Evolutionary conservation across 805 yeast species (phyloP).

Genomic region (Suhomyces sp.): DNA sequence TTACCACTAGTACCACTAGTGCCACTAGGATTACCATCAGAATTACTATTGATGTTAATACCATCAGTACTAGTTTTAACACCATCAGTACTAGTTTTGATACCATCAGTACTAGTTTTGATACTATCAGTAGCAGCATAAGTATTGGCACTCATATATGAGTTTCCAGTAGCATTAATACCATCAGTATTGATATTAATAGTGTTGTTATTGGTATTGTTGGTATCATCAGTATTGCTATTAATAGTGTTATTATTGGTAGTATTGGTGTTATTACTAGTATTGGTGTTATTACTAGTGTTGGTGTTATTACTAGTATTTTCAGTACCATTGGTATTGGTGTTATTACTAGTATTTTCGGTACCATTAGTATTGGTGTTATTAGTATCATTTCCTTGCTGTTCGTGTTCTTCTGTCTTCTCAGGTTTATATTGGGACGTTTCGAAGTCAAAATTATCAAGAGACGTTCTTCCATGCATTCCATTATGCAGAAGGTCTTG

Average conservation of each 20-base stretch:
- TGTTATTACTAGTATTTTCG: neutral
- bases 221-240: neutral
- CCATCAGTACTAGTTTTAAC: neutral
- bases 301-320: too few relatives aligned
- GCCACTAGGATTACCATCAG: neutral
- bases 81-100: neutral
- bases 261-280: too few relatives aligned
- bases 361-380: neutral
- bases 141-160: too few relatives aligned
- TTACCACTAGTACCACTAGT: neutral
- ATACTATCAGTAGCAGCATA: too few relatives aligned
- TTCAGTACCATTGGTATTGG: neutral
- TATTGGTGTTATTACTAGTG: too few relatives aligned
- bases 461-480: neutral
- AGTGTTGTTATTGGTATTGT: neutral
- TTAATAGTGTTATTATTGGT: neutral
- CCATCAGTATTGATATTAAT: too few relatives aligned
- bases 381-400: neutral
- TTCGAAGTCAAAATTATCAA: constrained; percentile 1
- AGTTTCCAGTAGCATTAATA: too few relatives aligned
- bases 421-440: constrained; percentile 7
- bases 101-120: neutral
- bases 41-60: too few relatives aligned
- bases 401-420: neutral
- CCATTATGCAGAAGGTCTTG: constrained; percentile 5